Conservation (phyloP, 768 basidiomycete genomes). For the Russula foetens region DNA sequence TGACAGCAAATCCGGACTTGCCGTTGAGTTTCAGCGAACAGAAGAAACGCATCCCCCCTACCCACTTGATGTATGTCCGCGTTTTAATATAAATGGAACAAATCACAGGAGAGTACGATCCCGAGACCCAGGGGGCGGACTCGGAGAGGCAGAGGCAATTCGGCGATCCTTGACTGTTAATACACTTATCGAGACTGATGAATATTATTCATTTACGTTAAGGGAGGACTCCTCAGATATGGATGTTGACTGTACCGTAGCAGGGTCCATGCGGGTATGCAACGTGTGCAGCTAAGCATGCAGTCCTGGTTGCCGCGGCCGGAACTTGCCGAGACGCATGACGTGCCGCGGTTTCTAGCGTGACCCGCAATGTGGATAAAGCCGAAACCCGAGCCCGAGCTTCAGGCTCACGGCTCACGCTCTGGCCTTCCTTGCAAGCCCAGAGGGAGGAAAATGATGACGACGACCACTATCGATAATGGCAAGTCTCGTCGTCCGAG, state of each 20-base stretch:
- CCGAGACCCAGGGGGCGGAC: neutral
- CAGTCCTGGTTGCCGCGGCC: neutral
- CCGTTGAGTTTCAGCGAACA: constrained; percentile 9
- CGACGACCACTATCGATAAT: neutral
- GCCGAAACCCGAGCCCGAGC: too few relatives aligned
- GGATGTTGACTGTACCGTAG: neutral
- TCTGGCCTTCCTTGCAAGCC: too few relatives aligned
- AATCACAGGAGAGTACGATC: neutral
- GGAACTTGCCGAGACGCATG: neutral
- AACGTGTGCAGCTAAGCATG: neutral
- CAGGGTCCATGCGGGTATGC: neutral
- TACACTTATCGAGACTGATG: neutral
- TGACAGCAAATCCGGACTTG: constrained; percentile 13
- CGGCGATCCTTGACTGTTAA: neutral
- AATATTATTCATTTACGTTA: too few relatives aligned
- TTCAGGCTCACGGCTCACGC: neutral
- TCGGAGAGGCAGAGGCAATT: neutral
- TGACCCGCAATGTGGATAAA: neutral
- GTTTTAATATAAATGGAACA: constrained; percentile 2
- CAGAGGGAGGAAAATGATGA: too few relatives aligned
- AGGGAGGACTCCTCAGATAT: neutral
- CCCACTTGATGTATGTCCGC: neutral
- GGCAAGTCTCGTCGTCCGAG: neutral
- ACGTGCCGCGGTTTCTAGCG: neutral
- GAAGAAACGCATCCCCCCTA: neutral